These are phyloP conservation scores for Excoecaria cochinchinensis DNA, from an alignment of 345 rosid species.

Conservation along the genomic window DNA sequence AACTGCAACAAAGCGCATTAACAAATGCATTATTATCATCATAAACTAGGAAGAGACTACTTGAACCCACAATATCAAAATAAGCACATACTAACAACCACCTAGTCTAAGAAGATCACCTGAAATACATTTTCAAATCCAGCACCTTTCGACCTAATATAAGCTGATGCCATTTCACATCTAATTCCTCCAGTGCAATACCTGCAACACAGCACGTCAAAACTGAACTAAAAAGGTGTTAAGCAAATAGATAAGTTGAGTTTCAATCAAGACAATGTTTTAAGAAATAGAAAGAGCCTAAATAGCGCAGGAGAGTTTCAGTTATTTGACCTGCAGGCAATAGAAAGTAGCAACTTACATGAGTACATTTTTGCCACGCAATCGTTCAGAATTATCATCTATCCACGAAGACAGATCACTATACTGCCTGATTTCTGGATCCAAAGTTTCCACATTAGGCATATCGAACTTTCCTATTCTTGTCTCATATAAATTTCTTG, in stretches of 20 bases:
- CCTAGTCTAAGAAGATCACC: conserved; percentile 40
- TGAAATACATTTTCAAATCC: conserved; percentile 89
- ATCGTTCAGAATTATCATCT: conserved; percentile 60
- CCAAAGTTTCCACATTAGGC: conserved; percentile 71
- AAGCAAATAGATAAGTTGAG: background rate
- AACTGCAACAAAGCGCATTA: conserved; percentile 51
- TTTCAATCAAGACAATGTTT: background rate
- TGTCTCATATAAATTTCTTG: conserved; percentile 87
- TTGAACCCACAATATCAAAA: conserved; percentile 8
- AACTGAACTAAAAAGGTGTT: background rate
- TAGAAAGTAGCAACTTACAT: conserved; percentile 49
- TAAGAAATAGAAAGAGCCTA: background rate
- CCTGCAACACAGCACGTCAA: conserved; percentile 40
- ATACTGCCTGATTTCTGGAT: conserved; percentile 84
- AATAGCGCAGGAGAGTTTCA: no score
- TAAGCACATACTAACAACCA: background rate
- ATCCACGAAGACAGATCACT: conserved; percentile 90
- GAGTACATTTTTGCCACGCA: conserved; percentile 72
- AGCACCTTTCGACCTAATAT: conserved; percentile 78
- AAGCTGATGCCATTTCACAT: conserved; percentile 99
- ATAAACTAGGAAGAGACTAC: background rate
- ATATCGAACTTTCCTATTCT: conserved; percentile 78
- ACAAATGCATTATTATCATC: conserved; percentile 10
- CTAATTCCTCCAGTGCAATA: conserved; percentile 98
- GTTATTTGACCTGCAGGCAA: conserved; percentile 1